Conservation (phyloP, 345 rosid genomes). For the Moricandia moricandioides region DNA sequence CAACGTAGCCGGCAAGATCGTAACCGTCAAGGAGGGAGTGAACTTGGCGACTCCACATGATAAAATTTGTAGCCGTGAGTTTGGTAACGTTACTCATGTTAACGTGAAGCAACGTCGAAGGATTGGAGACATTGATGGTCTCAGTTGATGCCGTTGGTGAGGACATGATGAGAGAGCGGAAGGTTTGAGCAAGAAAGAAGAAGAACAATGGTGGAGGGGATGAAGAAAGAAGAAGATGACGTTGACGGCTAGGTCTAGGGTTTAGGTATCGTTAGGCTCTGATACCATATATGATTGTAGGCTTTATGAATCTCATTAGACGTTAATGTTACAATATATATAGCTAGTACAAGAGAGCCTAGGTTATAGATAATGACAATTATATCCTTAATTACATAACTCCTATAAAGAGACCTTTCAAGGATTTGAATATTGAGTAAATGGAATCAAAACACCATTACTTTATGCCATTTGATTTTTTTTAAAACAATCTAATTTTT, state of each 20-base stretch:
- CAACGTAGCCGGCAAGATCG: no score
- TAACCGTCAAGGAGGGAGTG: no score
- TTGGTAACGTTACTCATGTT: background rate
- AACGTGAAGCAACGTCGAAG: background rate
- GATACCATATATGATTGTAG: background rate
- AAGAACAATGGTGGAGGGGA: background rate
- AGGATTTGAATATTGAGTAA: slow-evolving; percentile 1
- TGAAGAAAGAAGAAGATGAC: background rate
- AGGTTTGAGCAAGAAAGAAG: background rate
- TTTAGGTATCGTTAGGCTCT: background rate
- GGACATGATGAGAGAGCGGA: background rate
- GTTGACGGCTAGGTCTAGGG: background rate
- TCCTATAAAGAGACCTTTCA: background rate
- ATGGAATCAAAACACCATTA: background rate
- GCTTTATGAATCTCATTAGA: background rate
- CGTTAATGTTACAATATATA: background rate
- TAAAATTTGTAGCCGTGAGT: no score
- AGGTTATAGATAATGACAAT: background rate
- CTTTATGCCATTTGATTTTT: background rate
- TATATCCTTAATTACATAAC: background rate
- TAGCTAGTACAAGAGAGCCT: background rate
- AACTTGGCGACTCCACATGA: no score
- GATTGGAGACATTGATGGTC: background rate
- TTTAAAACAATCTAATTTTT: background rate
- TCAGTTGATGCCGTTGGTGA: background rate